A percentile compares a stretch with the other conserved stretches of the same genome.
phyloP scores from a whole-genome alignment of 2,329 filamentous ascomycete genomes.

The Thielaviopsis ethacetica region DNA sequence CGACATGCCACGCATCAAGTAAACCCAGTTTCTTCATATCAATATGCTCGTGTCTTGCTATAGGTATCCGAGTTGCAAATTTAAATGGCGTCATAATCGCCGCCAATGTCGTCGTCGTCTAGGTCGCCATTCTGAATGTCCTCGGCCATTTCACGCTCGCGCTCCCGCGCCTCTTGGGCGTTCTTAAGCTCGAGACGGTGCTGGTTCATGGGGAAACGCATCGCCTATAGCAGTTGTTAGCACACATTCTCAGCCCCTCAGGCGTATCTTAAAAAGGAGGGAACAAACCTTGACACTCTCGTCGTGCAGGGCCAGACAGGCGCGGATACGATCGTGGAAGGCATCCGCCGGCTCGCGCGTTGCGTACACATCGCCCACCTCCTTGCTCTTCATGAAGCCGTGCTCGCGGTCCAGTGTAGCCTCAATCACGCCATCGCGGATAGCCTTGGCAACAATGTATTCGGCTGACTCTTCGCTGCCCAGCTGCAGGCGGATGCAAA shows the following conservation, averaged over 20 bases:
- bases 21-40: not conserved
- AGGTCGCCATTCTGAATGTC: constrained; percentile 96
- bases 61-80: not conserved
- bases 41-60: not conserved
- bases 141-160: constrained; percentile 93
- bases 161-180: constrained; percentile 90
- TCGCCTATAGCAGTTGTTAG: constrained; percentile 46
- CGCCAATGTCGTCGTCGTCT: constrained; percentile 89
- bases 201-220: constrained; percentile 99
- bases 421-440: constrained; percentile 93
- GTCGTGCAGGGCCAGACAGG: constrained; percentile 81
- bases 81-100: constrained; percentile 93
- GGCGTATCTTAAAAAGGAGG: not conserved
- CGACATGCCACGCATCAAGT: not conserved
- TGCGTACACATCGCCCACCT: constrained; percentile 87
- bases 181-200: constrained; percentile 95
- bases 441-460: constrained; percentile 98
- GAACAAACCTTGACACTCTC: constrained; percentile 83
- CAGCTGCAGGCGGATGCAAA: constrained; percentile 85
- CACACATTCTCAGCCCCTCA: not conserved
- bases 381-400: constrained; percentile 97
- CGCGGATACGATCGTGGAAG: constrained; percentile 91
- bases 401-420: constrained; percentile 84
- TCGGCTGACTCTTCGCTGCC: constrained; percentile 95
- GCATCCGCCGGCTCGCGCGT: constrained; percentile 91